Base-by-base conservation (phyloP, 116 monocot species). In the Trichopus zeylanicus region DNA sequence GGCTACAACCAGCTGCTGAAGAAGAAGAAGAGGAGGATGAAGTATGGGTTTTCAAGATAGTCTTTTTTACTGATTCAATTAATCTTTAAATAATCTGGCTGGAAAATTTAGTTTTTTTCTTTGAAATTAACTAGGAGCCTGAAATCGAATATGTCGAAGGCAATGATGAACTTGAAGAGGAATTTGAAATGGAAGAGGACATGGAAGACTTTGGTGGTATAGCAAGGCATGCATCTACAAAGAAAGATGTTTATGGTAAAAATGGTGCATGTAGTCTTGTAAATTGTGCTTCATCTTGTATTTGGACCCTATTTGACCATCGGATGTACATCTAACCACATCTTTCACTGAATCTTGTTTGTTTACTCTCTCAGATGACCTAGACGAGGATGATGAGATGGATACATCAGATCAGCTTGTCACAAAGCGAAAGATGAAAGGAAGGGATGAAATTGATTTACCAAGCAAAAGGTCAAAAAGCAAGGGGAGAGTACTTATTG, bases 81-180 rank as follows among this genome's bases (percentile, higher is more conserved):
- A 35, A 10, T 35, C 34, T 10, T 35, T 35, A 10, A 5, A 35
- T 35, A 6, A 5, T 35, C 10, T 35, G 10, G 5, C 10, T 35
- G 34, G 5, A 35, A 5, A 35, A 35, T 35, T 5, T 6, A 5
- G 34, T 35, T 33, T 10, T 60, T 13, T 57, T 69, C 11, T 33
- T n/a, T 46, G 33, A 23, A 23, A 9, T 13, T 28, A 23, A 42
- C 2, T 51, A 83, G 86, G 89, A 84, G 38, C 76, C 71, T 61
- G 87, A 87, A 70, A 63, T 86, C 48, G 90, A 95, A 78, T 95
- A 81, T 73, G 87, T 95, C 29, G 95, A 90, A 81, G 93, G 82
- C 7, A 72, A 89, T 51, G 80, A 89, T 37, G 82, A 77, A 55
- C 74, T 70, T 67, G 86, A 81, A 73, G 89, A 94, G 57, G 86